Evolutionary conservation across 2,329 filamentous ascomycete species (phyloP), one percentile per base, ranked within the genome.

Genomic region (Microascus cirrosus): DNA sequence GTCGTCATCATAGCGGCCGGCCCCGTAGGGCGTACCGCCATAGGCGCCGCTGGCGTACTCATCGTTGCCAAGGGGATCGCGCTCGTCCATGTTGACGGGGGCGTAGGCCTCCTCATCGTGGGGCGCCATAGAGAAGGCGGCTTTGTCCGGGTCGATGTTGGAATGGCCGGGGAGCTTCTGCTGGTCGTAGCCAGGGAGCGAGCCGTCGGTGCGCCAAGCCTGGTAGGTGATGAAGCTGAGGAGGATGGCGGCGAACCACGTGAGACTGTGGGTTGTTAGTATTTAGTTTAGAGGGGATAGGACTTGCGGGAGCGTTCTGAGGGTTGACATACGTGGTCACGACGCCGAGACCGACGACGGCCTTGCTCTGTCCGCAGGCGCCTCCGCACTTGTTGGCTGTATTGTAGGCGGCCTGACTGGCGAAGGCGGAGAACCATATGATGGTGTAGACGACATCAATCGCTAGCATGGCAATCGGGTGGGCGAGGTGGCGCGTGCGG

Each of bases 71-170:
- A 69, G 70, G 39, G 67, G 67, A 57, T 79, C 74, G 61, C 82
- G 75, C 63, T 83, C 78, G 59, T 81, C 74, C 70, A 76, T 74
- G 68, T 83, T 77, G 61, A 86, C 77, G 15, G 80, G 81, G 55
- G 83, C 80, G 65, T 86, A 86, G 51, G 80, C 78, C 65, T 86
- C 83, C 62, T 86, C 83, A 63, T 83, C 82, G 65, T 84, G 80
- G n/a, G 82, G 81, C 15, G 81, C 81, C 69, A 83, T 84, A 59
- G 82, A 85, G 71, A 87, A 87, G 60, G 83, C 83, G 32, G 83
- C 83, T 73, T 86, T 86, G 69, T 87, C 83, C 0, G 84, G 84
- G 67, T 86, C 84, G 63, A 85, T 85, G 71, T 81, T 80, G 62
- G 68, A 70, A 60, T 66, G 66, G 60, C 67, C 67, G 55, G 74